A percentile compares a stretch with the other conserved stretches of the same genome.
These are phyloP conservation scores for Debaryomycetaceae sp. DNA, from an alignment of 1,139 yeast species.

Conservation along the genomic window DNA sequence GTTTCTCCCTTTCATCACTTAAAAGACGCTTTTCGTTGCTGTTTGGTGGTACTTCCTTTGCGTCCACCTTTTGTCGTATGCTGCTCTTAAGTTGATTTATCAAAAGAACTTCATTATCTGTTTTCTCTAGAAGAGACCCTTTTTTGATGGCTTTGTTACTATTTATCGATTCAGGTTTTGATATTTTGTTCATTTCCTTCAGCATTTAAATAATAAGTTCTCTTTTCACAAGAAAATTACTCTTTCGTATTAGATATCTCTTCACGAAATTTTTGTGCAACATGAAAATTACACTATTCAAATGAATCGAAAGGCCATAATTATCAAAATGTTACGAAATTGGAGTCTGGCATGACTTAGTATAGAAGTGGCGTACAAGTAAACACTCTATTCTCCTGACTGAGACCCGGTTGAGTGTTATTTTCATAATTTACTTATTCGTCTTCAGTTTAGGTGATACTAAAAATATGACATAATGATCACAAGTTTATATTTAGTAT, in stretches of 20 bases:
- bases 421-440: too few relatives aligned
- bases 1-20: conserved; percentile 6
- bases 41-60: not conserved
- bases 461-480: too few relatives aligned
- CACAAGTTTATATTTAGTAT: too few relatives aligned
- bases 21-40: conserved; percentile 2
- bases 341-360: too few relatives aligned
- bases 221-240: not conserved
- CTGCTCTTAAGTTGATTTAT: conserved; percentile 28
- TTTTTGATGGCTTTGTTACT: conserved; percentile 3
- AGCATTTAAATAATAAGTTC: not conserved
- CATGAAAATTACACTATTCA: not conserved
- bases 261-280: not conserved
- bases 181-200: not conserved
- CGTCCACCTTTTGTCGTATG: conserved; percentile 3
- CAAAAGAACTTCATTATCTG: conserved; percentile 34
- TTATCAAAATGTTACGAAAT: not conserved
- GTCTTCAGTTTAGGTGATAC: too few relatives aligned
- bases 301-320: not conserved
- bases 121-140: conserved; percentile 27
- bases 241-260: too few relatives aligned
- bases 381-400: too few relatives aligned
- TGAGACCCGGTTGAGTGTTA: too few relatives aligned
- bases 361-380: not conserved
- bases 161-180: not conserved